Evolutionary conservation across 148 eudicot genomes (phyloP).

Genomic region (Cornus controversa): DNA sequence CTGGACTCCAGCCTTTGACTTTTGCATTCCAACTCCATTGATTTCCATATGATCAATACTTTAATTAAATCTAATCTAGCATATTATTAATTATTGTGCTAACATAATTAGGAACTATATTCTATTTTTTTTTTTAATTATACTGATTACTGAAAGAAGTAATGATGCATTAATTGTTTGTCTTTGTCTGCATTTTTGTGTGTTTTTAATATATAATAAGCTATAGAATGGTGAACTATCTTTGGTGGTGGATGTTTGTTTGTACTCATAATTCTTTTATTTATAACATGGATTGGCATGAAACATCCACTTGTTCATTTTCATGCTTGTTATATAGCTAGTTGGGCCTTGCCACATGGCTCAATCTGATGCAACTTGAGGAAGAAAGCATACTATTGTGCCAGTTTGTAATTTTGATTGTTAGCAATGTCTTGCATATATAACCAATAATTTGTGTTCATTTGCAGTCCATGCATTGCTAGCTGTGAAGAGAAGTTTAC

Average conservation of each 20-base stretch:
- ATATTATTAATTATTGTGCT: neutral
- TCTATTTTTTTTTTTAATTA: neutral
- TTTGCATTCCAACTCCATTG: too few relatives aligned
- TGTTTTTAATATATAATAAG: neutral
- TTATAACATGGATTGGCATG: too few relatives aligned
- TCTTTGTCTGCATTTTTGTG: too few relatives aligned
- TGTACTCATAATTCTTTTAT: too few relatives aligned
- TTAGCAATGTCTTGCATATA: neutral
- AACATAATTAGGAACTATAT: neutral
- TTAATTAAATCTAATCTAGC: neutral
- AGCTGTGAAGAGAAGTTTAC: constrained; percentile 41
- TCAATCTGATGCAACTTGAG: neutral
- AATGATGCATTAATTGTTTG: neutral
- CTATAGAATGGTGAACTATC: neutral
- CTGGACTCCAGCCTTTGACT: too few relatives aligned
- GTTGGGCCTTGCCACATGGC: neutral
- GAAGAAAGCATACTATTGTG: neutral
- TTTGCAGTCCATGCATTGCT: constrained; percentile 56
- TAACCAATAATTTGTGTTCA: neutral
- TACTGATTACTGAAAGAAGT: neutral
- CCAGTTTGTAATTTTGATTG: neutral
- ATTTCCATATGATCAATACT: neutral
- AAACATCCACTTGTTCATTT: too few relatives aligned
- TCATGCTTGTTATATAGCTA: too few relatives aligned
- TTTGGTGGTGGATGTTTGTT: too few relatives aligned